phyloP scores from a whole-genome alignment of 208 protist species.

The Leishmania guyanensis region DNA sequence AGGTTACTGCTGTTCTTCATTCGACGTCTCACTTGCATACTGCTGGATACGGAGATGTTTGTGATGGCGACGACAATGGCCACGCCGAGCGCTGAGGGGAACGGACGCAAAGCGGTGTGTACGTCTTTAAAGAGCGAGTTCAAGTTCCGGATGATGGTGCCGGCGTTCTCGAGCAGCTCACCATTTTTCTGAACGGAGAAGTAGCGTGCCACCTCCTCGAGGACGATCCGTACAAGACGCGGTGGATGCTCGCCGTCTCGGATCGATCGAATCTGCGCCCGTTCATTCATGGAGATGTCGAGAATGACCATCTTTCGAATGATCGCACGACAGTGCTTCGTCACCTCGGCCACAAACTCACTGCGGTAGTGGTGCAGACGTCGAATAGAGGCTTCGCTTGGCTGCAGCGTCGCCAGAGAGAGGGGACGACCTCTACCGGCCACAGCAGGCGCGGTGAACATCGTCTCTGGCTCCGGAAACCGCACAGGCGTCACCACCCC shows the following conservation, averaged over 20 bases:
- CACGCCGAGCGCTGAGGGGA: conserved; percentile 62
- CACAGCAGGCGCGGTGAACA: not conserved
- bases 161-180: conserved; percentile 43
- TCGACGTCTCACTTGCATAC: conserved; percentile 76
- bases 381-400: conserved; percentile 9
- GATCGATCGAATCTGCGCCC: conserved; percentile 59
- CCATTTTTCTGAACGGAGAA: conserved; percentile 55
- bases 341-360: conserved; percentile 47
- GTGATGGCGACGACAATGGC: conserved; percentile 82
- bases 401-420: conserved; percentile 1
- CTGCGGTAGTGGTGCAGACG: conserved; percentile 28
- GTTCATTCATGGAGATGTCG: conserved; percentile 68
- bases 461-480: not conserved
- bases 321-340: conserved; percentile 55
- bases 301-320: conserved; percentile 72
- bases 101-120: conserved; percentile 54
- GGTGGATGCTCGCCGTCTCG: conserved; percentile 42
- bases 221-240: conserved; percentile 54
- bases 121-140: conserved; percentile 69
- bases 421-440: not conserved
- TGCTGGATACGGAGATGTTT: conserved; percentile 86
- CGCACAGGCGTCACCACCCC: not conserved
- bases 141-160: conserved; percentile 80
- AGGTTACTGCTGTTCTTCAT: conserved; percentile 87
- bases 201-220: conserved; percentile 73